These are phyloP conservation scores for Solanum appendiculatum DNA, from an alignment of 257 asterid species.

Conservation along the genomic window DNA sequence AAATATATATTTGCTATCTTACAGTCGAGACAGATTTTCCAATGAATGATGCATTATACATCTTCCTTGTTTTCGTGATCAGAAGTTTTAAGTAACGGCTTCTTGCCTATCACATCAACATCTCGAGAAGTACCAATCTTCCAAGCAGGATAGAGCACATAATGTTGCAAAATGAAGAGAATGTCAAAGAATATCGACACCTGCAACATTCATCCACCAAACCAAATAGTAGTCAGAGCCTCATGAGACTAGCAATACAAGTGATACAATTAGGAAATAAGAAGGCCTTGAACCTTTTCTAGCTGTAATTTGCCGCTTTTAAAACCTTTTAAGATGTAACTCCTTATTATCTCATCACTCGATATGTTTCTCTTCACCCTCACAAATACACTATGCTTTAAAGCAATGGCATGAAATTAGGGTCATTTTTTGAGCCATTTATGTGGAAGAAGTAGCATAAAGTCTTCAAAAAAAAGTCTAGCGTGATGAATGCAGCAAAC, in stretches of 20 bases:
- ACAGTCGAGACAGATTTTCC: neutral
- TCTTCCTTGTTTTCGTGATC: constrained; percentile 15
- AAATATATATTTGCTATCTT: neutral
- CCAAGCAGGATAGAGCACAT: constrained; percentile 47
- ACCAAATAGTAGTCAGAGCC: neutral
- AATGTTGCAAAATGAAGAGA: constrained; percentile 85
- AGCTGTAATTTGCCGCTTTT: neutral
- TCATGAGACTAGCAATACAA: neutral
- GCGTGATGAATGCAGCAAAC: neutral
- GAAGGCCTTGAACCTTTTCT: too few species aligned
- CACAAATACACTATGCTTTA: neutral
- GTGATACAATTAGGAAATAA: neutral
- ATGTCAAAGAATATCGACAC: constrained; percentile 68
- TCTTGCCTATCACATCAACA: constrained; percentile 42
- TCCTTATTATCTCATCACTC: neutral
- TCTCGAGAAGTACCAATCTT: constrained; percentile 7
- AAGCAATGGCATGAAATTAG: neutral
- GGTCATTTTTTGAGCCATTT: neutral
- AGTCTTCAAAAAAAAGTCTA: neutral
- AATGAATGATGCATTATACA: constrained; percentile 16
- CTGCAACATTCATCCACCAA: constrained; percentile 22
- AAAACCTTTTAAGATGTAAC: neutral
- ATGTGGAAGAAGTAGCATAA: neutral
- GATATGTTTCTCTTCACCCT: neutral
- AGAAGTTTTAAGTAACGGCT: constrained; percentile 40